Conservation (phyloP, 2,329 filamentous ascomycete genomes). For the Colletotrichum sp. region DNA sequence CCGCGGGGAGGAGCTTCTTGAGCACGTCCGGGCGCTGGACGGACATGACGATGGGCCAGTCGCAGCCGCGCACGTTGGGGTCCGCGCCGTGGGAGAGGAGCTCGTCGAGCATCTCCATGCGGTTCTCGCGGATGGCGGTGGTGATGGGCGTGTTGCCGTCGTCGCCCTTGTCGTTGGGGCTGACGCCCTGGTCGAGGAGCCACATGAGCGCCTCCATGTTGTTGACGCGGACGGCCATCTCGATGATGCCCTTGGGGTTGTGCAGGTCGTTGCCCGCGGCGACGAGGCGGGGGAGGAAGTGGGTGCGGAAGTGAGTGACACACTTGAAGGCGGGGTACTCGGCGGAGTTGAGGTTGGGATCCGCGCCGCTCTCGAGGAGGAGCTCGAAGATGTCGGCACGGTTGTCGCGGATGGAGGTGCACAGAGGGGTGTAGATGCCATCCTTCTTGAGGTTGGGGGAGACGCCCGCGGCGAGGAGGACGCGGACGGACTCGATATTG, state of each 20-base stretch:
- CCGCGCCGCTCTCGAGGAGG: slow-evolving; percentile 59
- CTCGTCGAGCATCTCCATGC: slow-evolving; percentile 61
- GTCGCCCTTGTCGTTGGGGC: slow-evolving; percentile 61
- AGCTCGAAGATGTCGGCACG: slow-evolving; percentile 64
- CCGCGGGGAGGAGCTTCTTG: slow-evolving; percentile 58
- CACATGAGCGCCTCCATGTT: slow-evolving; percentile 64
- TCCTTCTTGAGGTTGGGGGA: slow-evolving; percentile 67
- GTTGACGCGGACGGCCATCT: slow-evolving; percentile 66
- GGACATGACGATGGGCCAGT: slow-evolving; percentile 75
- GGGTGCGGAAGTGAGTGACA: slow-evolving; percentile 66
- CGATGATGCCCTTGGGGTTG: slow-evolving; percentile 67
- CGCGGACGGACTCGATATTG: slow-evolving; percentile 63
- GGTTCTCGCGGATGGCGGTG: slow-evolving; percentile 67
- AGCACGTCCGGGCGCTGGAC: slow-evolving; percentile 65
- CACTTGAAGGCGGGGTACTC: slow-evolving; percentile 74
- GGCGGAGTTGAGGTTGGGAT: slow-evolving; percentile 65
- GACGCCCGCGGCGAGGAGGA: slow-evolving; percentile 63
- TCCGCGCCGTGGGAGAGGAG: slow-evolving; percentile 64
- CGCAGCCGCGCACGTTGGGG: slow-evolving; percentile 65
- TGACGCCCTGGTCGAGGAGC: slow-evolving; percentile 64
- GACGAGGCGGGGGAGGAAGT: slow-evolving; percentile 63
- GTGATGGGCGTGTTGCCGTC: slow-evolving; percentile 67
- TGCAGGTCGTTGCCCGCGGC: slow-evolving; percentile 64
- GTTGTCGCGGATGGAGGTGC: slow-evolving; percentile 71
- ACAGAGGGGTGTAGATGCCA: slow-evolving; percentile 70